Conservation (phyloP, 1,139 yeast genomes). For the Debaryomyces sp. region DNA sequence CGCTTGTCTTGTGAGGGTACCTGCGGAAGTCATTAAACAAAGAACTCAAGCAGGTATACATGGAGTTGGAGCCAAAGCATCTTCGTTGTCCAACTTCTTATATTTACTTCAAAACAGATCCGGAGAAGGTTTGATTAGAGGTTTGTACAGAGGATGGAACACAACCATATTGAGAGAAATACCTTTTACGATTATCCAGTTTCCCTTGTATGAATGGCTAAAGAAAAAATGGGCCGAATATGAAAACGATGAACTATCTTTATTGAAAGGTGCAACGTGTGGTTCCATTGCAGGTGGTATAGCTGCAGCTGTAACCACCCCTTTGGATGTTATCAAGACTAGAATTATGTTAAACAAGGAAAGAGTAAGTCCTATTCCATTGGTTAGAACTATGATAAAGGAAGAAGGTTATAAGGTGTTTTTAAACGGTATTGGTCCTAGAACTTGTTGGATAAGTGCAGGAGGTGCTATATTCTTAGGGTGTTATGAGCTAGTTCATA, state of each 20-base stretch:
- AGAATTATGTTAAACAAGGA: conserved; percentile 76
- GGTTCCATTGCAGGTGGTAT: conserved; percentile 95
- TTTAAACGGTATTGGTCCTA: conserved; percentile 84
- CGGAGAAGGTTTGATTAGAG: conserved; percentile 78
- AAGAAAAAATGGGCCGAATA: conserved; percentile 54
- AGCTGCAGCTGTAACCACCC: conserved; percentile 94
- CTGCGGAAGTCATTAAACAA: conserved; percentile 95
- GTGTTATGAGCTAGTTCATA: conserved; percentile 75
- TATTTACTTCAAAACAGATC: conserved; percentile 58
- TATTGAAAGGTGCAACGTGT: conserved; percentile 85
- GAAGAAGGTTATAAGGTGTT: conserved; percentile 76
- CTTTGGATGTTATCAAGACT: conserved; percentile 90
- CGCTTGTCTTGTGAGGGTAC: conserved; percentile 93
- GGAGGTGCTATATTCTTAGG: conserved; percentile 98
- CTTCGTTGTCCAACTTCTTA: conserved; percentile 65
- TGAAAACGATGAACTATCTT: conserved; percentile 49
- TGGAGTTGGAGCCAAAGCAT: conserved; percentile 54
- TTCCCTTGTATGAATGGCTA: conserved; percentile 86
- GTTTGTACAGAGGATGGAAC: conserved; percentile 90
- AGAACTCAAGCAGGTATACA: conserved; percentile 74
- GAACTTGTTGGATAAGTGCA: conserved; percentile 96
- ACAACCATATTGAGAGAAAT: conserved; percentile 93
- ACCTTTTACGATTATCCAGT: conserved; percentile 93
- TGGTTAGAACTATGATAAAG: conserved; percentile 50
- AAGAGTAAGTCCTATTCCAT: conserved; percentile 46